Evolutionary conservation across 495 filamentous ascomycete genomes (phyloP), one percentile per base, ranked within the genome.

Genomic region (Collariella sp.): DNA sequence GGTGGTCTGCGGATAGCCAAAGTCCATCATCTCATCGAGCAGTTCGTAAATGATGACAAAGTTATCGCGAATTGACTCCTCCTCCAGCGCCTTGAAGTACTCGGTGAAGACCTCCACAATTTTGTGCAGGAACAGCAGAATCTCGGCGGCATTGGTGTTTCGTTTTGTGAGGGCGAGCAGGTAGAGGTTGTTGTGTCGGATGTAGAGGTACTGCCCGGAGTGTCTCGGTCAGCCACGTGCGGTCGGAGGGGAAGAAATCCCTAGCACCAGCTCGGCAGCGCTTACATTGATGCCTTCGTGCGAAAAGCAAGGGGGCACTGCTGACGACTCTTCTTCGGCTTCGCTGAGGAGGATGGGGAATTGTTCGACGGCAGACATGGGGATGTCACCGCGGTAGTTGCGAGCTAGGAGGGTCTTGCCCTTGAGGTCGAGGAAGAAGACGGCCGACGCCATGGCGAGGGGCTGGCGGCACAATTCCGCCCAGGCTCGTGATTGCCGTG

Each of bases 21-120:
- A 99, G 70, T 99, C 94, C 94, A 99, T 99, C 94, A 99, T 99
- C 75, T 99, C 94, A 68, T 99, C 94, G 58, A 99, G 81, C 50
- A 99, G 73, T 72, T 99, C 94, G 76, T 99, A 99, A 64, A 99
- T 99, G 64, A 99, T 81, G 70, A 99, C 94, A 62, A 97, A 99
- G 76, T 99, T 99, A 74, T 99, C 94, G 52, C 94, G 86, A 67
- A 99, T 99, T 69, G 88, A 95, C 72, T 99, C 94, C 71, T 99
- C 94, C 70, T 99, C 94, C 49, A 99, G 80, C 63, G 95, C 91
- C 69, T 99, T 99, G 78, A 99, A 99, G 75, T 99, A 99, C 70
- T 99, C 94, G 40, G 94, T 97, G 66, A 99, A 97, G 44, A 97
- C 94, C 72, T 97, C 94, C 61, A 99, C 94, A 47, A 99, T 78